Conservation (phyloP, 228 moss, liverwort and hornwort genomes). For the Sphagnum fallax region DNA sequence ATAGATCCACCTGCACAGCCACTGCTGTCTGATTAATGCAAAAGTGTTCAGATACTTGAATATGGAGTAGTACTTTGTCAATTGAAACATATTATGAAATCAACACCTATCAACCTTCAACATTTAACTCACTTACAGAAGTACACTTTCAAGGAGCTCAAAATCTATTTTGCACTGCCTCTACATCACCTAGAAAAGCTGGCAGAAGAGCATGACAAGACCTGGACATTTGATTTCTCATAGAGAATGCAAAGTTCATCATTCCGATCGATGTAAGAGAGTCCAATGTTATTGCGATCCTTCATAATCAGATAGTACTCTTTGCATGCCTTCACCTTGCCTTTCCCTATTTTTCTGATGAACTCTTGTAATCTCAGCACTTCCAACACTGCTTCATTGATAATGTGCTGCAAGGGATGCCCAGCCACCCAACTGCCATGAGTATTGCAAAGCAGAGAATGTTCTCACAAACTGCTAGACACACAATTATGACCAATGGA, state of each 20-base stretch:
- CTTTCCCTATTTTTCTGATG: slow-evolving; percentile 27
- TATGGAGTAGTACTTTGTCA: no score
- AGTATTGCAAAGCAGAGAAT: neutral
- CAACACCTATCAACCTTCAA: no score
- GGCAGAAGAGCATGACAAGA: no score
- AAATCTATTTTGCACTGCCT: no score
- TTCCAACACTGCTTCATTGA: slow-evolving; percentile 47
- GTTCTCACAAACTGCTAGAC: no score
- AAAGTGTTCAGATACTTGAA: no score
- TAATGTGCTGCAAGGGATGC: slow-evolving; percentile 18
- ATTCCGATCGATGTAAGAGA: slow-evolving; percentile 73
- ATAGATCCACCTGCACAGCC: slow-evolving; percentile 37
- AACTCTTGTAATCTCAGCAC: slow-evolving; percentile 42
- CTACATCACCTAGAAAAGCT: no score
- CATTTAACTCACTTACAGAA: no score
- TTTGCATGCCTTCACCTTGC: slow-evolving; percentile 30
- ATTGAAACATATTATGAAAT: no score
- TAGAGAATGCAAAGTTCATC: slow-evolving; percentile 88
- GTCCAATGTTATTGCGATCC: slow-evolving; percentile 51
- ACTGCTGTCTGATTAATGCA: no score
- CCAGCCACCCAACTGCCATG: neutral
- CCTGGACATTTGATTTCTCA: slow-evolving; percentile 20
- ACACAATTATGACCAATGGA: no score
- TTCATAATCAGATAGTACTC: slow-evolving; percentile 37
- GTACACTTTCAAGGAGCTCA: no score